These are phyloP conservation scores for Magnolia changhungtana DNA, from an alignment of 164 flowering plant genomes.

Conservation along the genomic window DNA sequence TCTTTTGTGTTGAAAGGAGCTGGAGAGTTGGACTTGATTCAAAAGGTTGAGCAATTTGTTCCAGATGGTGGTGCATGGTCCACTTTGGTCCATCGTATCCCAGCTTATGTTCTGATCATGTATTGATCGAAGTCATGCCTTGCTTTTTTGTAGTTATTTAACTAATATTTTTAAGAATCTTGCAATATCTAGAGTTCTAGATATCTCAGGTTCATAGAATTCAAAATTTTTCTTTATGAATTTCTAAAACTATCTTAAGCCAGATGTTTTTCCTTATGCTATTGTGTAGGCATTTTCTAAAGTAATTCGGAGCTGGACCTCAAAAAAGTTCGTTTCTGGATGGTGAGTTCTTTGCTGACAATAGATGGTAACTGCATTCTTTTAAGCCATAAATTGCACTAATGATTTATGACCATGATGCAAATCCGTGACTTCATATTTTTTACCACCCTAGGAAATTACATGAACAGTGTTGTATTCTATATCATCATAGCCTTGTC, in stretches of 20 bases:
- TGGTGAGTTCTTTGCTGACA: conserved; percentile 36
- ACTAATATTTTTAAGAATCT: not conserved
- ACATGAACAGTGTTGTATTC: too few species aligned
- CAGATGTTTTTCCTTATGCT: not conserved
- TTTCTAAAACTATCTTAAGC: not conserved
- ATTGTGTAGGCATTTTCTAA: conserved; percentile 46
- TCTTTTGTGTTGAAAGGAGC: not conserved
- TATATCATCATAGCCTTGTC: not conserved
- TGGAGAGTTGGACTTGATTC: not conserved
- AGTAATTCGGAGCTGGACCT: conserved; percentile 63
- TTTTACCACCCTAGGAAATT: too few species aligned
- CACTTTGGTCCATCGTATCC: not conserved
- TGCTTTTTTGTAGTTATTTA: not conserved
- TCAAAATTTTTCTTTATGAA: not conserved
- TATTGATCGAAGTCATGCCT: not conserved
- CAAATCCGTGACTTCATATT: not conserved
- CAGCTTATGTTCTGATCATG: not conserved
- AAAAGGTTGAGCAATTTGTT: not conserved
- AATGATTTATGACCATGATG: too few species aligned
- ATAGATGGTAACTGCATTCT: not conserved
- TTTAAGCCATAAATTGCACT: not conserved
- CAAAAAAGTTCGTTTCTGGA: conserved; percentile 70
- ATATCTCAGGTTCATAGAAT: not conserved
- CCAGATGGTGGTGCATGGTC: not conserved
- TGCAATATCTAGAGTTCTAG: not conserved